phyloP scores from a whole-genome alignment of 2,329 filamentous ascomycete genomes.

The Coniochaeta sp. region DNA sequence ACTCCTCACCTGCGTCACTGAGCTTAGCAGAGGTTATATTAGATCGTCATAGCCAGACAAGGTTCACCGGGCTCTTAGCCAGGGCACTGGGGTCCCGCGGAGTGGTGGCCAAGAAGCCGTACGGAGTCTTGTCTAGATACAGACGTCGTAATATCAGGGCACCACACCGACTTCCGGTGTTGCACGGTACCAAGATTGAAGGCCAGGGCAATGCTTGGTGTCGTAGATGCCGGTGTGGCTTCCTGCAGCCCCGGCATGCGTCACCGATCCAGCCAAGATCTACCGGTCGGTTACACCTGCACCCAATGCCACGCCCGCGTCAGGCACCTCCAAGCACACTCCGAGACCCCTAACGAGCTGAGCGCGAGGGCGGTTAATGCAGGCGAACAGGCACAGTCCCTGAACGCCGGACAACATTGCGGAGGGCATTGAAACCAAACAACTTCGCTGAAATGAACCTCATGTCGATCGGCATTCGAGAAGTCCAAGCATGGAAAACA shows the following conservation, averaged over 20 bases:
- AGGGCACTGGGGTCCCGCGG: too few relatives aligned
- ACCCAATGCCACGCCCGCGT: not conserved
- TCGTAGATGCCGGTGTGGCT: not conserved
- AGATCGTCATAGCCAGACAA: not conserved
- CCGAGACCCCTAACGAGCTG: not conserved
- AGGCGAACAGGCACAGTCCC: not conserved
- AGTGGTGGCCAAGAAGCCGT: not conserved
- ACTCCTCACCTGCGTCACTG: slow-evolving; percentile 1
- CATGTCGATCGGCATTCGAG: not conserved
- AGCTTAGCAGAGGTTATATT: not conserved
- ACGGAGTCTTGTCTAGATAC: not conserved
- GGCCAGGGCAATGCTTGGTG: not conserved
- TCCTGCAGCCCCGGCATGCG: slow-evolving; percentile 1
- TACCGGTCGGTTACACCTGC: not conserved
- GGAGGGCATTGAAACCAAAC: not conserved
- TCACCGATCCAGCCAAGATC: slow-evolving; percentile 5
- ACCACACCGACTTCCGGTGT: slow-evolving; percentile 2
- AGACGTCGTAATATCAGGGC: not conserved
- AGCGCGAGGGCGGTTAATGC: not conserved
- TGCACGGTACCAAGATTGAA: slow-evolving; percentile 1
- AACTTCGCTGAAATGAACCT: not conserved
- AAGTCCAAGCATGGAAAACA: not conserved
- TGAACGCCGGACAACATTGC: not conserved
- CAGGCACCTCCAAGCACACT: not conserved
- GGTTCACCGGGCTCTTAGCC: not conserved